Conservation (phyloP, 1,284 basidiomycete genomes). For the Leccinum pachyderme region DNA sequence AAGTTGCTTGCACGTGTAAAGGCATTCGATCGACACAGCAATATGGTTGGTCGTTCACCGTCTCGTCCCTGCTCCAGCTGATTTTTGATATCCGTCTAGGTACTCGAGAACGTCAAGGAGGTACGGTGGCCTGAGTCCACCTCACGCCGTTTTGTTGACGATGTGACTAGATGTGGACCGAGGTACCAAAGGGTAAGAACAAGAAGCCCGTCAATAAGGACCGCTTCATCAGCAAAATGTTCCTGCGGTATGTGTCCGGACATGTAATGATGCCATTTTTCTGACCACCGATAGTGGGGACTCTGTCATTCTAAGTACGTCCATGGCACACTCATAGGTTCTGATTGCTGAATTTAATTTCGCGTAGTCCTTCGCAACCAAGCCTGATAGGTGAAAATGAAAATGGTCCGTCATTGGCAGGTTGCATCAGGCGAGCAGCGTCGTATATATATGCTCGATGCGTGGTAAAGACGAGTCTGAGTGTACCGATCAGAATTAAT, state of each 20-base stretch:
- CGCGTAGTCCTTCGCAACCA: conserved; percentile 80
- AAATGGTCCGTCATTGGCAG: neutral
- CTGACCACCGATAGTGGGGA: conserved; percentile 63
- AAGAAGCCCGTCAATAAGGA: conserved; percentile 99
- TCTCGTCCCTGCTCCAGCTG: conserved; percentile 8
- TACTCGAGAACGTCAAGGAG: conserved; percentile 97
- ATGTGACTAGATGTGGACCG: conserved; percentile 90
- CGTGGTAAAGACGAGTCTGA: neutral
- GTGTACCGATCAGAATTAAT: no score
- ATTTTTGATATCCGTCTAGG: conserved; percentile 44
- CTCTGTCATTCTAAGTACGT: conserved; percentile 91
- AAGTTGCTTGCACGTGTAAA: conserved; percentile 97
- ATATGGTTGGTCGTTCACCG: conserved; percentile 72
- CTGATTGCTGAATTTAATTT: conserved; percentile 19
- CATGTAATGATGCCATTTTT: conserved; percentile 10
- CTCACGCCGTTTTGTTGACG: conserved; percentile 6
- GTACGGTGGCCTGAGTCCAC: conserved; percentile 39
- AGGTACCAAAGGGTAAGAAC: conserved; percentile 96
- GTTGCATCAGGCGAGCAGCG: no score
- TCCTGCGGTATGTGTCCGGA: conserved; percentile 61
- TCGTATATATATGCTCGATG: neutral
- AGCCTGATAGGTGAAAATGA: conserved; percentile 49
- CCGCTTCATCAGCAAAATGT: conserved; percentile 99
- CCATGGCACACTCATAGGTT: conserved; percentile 7
- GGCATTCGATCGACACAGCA: conserved; percentile 98